A percentile compares a stretch with the other conserved stretches of the same genome.
phyloP scores from a whole-genome alignment of 108 stramenopile species.

The Skeletonema potamos region DNA sequence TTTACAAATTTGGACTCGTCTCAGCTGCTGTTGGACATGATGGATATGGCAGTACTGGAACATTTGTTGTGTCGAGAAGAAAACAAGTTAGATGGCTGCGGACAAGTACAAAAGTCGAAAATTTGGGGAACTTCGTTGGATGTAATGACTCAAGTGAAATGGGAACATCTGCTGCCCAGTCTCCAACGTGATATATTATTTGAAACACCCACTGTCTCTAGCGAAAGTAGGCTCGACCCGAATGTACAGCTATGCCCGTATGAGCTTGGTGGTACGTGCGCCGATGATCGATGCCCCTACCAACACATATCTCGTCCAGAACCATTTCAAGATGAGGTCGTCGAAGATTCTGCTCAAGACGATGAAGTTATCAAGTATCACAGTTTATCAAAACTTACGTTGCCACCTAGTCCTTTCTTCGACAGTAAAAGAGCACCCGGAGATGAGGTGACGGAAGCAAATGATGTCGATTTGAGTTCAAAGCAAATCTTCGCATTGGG shows the following conservation, averaged over 20 bases:
- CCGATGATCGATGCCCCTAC: conserved; percentile 65
- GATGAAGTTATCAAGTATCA: conserved; percentile 2
- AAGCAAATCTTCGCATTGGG: neutral
- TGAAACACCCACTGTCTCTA: neutral
- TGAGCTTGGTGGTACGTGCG: conserved; percentile 71
- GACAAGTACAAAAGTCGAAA: conserved; percentile 22
- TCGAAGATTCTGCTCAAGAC: neutral
- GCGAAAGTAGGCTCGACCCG: conserved; percentile 42
- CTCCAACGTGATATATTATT: neutral
- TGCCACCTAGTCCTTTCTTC: too few species aligned
- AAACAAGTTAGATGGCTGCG: neutral
- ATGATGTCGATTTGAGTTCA: neutral
- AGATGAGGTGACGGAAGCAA: neutral
- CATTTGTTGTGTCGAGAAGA: conserved; percentile 14
- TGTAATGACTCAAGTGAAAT: conserved; percentile 17
- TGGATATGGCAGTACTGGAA: conserved; percentile 30
- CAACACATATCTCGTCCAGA: conserved; percentile 48
- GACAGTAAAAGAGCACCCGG: neutral
- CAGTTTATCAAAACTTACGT: neutral
- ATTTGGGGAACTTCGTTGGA: conserved; percentile 33
- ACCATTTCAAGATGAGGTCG: neutral
- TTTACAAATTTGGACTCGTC: conserved; percentile 15
- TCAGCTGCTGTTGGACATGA: conserved; percentile 9
- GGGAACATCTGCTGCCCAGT: conserved; percentile 1
- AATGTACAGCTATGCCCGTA: conserved; percentile 70